phyloP scores from a whole-genome alignment of 1,284 basidiomycete species.

The Pascua guehoae region DNA sequence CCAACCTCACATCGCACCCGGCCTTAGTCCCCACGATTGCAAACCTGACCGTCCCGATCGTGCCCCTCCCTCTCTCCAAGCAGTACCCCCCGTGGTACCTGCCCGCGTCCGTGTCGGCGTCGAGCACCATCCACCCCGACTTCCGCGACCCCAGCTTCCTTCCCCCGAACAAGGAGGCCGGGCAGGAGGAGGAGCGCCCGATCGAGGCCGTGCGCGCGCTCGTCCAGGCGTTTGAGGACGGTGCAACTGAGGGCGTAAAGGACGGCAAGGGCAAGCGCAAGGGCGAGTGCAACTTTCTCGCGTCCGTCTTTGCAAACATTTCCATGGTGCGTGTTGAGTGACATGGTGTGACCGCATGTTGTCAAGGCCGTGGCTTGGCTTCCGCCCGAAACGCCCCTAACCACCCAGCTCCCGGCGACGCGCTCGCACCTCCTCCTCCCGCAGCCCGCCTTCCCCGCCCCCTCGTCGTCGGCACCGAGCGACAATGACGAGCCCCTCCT shows the following conservation, averaged over 20 bases:
- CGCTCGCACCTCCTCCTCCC: slow-evolving; percentile 40
- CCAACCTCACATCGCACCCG: slow-evolving; percentile 83
- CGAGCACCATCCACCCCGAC: slow-evolving; percentile 55
- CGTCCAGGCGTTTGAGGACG: slow-evolving; percentile 78
- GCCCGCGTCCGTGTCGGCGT: slow-evolving; percentile 68
- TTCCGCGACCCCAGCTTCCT: slow-evolving; percentile 45
- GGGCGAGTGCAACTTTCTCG: slow-evolving; percentile 78
- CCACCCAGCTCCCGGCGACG: slow-evolving; percentile 37
- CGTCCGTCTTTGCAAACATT: slow-evolving; percentile 87
- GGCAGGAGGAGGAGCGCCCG: slow-evolving; percentile 54
- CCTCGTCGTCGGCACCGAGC: slow-evolving; percentile 24
- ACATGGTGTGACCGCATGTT: not conserved
- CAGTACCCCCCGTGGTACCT: slow-evolving; percentile 59
- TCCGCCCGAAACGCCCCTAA: too few relatives aligned
- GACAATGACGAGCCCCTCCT: slow-evolving; percentile 67
- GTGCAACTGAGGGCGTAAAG: slow-evolving; percentile 57
- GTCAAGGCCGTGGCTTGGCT: too few relatives aligned
- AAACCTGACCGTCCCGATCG: slow-evolving; percentile 63
- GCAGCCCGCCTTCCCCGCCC: slow-evolving; percentile 43
- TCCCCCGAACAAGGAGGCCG: slow-evolving; percentile 63
- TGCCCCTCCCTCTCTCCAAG: slow-evolving; percentile 53
- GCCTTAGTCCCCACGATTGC: slow-evolving; percentile 66
- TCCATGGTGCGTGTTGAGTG: slow-evolving; percentile 57
- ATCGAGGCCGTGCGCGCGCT: slow-evolving; percentile 69
- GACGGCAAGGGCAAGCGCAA: slow-evolving; percentile 58